phyloP scores from a whole-genome alignment of 495 filamentous ascomycete genomes.

The Geopyxis carbonaria region DNA sequence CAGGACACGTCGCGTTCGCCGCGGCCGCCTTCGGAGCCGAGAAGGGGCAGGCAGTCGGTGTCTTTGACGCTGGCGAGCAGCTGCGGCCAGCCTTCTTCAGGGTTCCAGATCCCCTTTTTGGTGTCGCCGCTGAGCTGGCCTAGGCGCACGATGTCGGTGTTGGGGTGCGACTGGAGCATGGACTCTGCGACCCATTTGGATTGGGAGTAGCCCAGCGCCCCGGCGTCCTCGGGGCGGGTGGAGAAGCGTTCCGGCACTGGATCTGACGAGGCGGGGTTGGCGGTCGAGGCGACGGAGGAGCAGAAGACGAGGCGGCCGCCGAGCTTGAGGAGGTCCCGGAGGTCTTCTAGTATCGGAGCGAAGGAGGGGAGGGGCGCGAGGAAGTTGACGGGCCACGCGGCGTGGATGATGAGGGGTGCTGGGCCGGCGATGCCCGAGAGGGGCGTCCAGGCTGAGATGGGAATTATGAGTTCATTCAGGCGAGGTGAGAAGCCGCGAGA shows the following conservation, averaged over 20 bases:
- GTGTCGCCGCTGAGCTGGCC: conserved; percentile 44
- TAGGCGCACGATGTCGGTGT: conserved; percentile 38
- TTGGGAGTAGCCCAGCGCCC: conserved; percentile 41
- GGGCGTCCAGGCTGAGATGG: conserved; percentile 4
- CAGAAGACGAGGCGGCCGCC: conserved; percentile 38
- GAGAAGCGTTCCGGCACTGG: conserved; percentile 35
- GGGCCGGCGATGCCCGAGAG: conserved; percentile 28
- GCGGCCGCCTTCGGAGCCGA: no score
- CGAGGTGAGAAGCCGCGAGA: no score
- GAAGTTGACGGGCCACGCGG: conserved; percentile 54
- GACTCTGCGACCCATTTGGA: conserved; percentile 50
- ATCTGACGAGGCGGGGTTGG: conserved; percentile 18
- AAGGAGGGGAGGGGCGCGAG: conserved; percentile 37
- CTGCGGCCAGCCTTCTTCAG: conserved; percentile 45
- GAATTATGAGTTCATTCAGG: neutral
- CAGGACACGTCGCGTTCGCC: conserved; percentile 33
- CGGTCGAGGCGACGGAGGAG: conserved; percentile 39
- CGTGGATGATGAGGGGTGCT: conserved; percentile 38
- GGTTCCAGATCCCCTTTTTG: conserved; percentile 41
- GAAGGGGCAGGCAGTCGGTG: conserved; percentile 35
- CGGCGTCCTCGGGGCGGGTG: conserved; percentile 32
- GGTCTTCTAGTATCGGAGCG: conserved; percentile 32
- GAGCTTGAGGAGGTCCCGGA: conserved; percentile 35
- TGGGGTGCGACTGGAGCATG: no score
- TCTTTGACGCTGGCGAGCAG: conserved; percentile 35